Evolutionary conservation across 2,329 filamentous ascomycete species (phyloP), one percentile per base, ranked within the genome.

Genomic region (Madurella mycetomatis): DNA sequence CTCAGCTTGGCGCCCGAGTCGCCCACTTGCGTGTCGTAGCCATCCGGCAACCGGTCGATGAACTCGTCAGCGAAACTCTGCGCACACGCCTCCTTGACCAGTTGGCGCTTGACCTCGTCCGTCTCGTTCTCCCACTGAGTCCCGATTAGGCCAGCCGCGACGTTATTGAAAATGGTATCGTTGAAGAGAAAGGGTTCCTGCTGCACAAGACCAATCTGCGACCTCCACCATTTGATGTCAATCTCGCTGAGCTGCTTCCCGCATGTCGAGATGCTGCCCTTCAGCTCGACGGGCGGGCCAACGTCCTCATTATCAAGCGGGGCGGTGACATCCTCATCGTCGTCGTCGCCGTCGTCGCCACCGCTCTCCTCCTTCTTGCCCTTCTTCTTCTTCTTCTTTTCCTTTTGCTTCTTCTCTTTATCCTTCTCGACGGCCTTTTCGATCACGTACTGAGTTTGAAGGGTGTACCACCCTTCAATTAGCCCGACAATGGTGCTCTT

Each of bases 1-100:
- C 86, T 90, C 1, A 95, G 73, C 66, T 88, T 90, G 46, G 87
- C 85, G 4, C 90, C 90, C 30, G 81, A 81, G 65, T 92, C 88
- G 1, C 90, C 90, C 1, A 94, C 88, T 9, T 80, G 70, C 0
- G 89, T 90, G 4, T 86, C 78, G 64, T 92, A 92, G 1, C 83
- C 48, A 12, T 78, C 70, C 1, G 86, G 85, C 3, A 89, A 72
- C 17, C 78, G 78, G 45, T 80, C 76, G 53, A 89, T 84, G 62
- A 86, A 88, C 55, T 87, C 85, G 59, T 86, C 80, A 0, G 85
- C 85, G 67, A 86, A 88, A 0, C 85, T 80, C 64, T 88, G 83
- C 42, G 75, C 73, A 58, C 85, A 88, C 5, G 86, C 86, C 42
- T 82, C 77, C 56, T 76, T 76, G 3, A 88, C 84, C 47, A 87